These are phyloP conservation scores for button mushroom (Agaricus bisporus) DNA, from an alignment of 768 basidiomycete species.

Conservation along the genomic window DNA sequence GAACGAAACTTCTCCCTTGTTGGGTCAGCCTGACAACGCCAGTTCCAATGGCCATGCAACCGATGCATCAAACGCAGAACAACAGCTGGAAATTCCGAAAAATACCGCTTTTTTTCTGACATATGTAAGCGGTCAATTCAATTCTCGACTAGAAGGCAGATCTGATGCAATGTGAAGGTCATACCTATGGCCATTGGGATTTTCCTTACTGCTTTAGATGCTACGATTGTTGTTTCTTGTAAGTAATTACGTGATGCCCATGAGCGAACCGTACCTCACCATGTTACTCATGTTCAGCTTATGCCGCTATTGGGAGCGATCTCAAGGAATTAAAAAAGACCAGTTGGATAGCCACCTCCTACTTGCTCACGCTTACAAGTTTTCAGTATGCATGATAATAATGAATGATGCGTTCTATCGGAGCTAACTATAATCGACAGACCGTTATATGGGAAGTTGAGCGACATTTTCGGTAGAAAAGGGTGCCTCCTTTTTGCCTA, in stretches of 20 bases:
- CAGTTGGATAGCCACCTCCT: constrained; percentile 62
- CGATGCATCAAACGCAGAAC: constrained; percentile 10
- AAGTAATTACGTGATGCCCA: not conserved
- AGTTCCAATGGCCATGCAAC: constrained; percentile 11
- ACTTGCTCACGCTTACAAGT: constrained; percentile 53
- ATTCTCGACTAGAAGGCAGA: not conserved
- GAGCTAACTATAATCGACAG: constrained; percentile 21
- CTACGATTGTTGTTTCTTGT: constrained; percentile 16
- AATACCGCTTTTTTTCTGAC: not conserved
- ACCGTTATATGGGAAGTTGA: constrained; percentile 58
- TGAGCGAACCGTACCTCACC: not conserved
- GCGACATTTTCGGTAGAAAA: constrained; percentile 63
- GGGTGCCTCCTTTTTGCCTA: constrained; percentile 51
- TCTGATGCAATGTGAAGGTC: not conserved
- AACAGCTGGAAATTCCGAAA: constrained; percentile 1
- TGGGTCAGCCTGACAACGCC: constrained; percentile 12
- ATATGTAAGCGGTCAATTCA: constrained; percentile 21
- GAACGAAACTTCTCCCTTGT: constrained; percentile 30
- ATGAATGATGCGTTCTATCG: not conserved
- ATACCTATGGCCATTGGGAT: constrained; percentile 15
- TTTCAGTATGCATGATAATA: constrained; percentile 39
- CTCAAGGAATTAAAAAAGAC: constrained; percentile 57
- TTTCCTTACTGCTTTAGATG: constrained; percentile 14
- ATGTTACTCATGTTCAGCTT: constrained; percentile 23
- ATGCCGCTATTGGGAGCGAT: constrained; percentile 52